Evolutionary conservation across 2,329 filamentous ascomycete species (phyloP), one percentile per base, ranked within the genome.

Genomic region (Fusarium dimerum): DNA sequence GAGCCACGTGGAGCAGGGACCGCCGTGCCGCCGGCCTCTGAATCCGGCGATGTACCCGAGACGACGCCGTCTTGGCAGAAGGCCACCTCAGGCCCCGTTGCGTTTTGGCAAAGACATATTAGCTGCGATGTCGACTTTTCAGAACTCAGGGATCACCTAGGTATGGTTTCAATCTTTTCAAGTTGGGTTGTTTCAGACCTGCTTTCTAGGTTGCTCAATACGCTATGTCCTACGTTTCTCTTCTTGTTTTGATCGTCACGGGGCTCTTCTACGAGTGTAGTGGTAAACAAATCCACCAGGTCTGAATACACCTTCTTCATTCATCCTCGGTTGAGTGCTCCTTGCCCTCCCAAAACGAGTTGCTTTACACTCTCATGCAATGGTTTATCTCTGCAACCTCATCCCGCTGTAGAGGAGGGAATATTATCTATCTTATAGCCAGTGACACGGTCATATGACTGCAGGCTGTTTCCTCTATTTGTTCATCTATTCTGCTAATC

Each of bases 81-180:
- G n/a, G 38, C 42, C 17, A 18, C 30, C 39, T 50, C 49, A 18
- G 45, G 50, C 13, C 43, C 62, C 29, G 52, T 43, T 17, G 49
- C 42, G 15, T 59, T 63, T 40, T 65, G 63, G 63, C 36, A 6
- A 15, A 45, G 61, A 26, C 50, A 60, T 43, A 52, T 65, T 18
- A 65, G 63, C 45, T 65, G 63, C 34, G 61, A 65, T 43, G 63
- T 65, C 29, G 63, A 65, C 32, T 50, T 63, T 18, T 54, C 52
- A 15, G 47, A 47, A 20, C 55, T 57, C 17, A 61, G 63, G 32
- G 63, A 65, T 48, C 63, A 65, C 61, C 54, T 65, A 48, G 63
- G 63, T 65, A 65, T 40, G 61, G 17, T 15, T 39, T 32, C 16
- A 5, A 6, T 8, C 13, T 46, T 17, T 15, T 48, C 39, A 16